Evolutionary conservation across 345 rosid species (phyloP).

Genomic region (Citrus cavaleriei): DNA sequence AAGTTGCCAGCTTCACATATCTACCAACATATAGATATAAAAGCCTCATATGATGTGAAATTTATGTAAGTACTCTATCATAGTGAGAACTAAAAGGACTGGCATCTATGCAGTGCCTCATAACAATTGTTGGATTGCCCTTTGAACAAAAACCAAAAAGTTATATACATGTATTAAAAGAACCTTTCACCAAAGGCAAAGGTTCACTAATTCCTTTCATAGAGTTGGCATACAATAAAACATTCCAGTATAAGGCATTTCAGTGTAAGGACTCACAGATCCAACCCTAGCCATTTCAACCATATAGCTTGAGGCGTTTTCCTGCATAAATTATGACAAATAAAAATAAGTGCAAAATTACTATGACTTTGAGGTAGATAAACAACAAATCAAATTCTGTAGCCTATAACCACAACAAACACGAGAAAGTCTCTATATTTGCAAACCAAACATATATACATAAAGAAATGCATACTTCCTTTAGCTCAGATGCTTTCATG

Average conservation of each 20-base stretch:
- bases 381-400: background rate
- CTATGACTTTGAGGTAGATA: background rate
- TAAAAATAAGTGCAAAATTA: constrained; percentile 7
- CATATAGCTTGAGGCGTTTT: constrained; percentile 73
- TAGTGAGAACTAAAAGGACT: background rate
- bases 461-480: constrained; percentile 42
- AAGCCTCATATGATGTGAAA: background rate
- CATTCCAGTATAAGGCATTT: constrained; percentile 12
- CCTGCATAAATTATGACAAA: constrained; percentile 44
- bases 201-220: background rate
- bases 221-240: constrained; percentile 7
- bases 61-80: background rate
- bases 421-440: background rate
- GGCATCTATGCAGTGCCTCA: background rate
- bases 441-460: background rate
- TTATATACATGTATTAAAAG: background rate
- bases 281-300: constrained; percentile 94
- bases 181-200: background rate
- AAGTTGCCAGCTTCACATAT: background rate
- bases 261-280: constrained; percentile 52
- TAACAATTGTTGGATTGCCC: background rate
- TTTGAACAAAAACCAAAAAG: background rate
- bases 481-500: constrained; percentile 53
- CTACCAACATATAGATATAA: background rate
- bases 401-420: background rate